Evolutionary conservation across 1,139 yeast species (phyloP).

Genomic region (Lodderomyces elongisporus): DNA sequence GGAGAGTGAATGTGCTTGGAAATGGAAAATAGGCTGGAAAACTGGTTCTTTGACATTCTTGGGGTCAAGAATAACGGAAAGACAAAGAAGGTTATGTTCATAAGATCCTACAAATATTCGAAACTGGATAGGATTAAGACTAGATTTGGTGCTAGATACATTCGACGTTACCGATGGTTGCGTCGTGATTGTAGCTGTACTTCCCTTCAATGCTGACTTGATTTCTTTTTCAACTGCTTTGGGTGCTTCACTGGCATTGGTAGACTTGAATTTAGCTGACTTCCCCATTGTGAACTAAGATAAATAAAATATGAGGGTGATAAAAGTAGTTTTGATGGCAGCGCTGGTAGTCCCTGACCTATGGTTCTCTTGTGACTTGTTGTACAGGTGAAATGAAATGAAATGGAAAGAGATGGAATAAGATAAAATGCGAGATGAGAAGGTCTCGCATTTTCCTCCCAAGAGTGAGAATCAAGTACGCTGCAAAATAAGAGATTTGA

Average conservation of each 20-base stretch:
- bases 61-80: conserved; percentile 58
- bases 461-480: too few relatives aligned
- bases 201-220: conserved; percentile 13
- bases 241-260: too few relatives aligned
- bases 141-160: too few relatives aligned
- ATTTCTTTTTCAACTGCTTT: conserved; percentile 3
- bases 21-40: conserved; percentile 92
- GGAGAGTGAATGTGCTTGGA: conserved; percentile 88
- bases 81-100: conserved; percentile 86
- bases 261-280: not conserved
- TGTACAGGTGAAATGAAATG: not conserved
- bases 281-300: not conserved
- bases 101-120: conserved; percentile 91
- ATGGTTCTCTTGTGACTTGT: too few relatives aligned
- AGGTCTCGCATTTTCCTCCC: too few relatives aligned
- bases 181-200: conserved; percentile 4
- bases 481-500: too few relatives aligned
- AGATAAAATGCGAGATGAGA: conserved; percentile 1
- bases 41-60: conserved; percentile 38
- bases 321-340: too few relatives aligned
- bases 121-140: conserved; percentile 34
- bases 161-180: conserved; percentile 3
- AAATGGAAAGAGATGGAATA: conserved; percentile 2
- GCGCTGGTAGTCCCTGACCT: too few relatives aligned
- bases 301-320: too few relatives aligned